phyloP scores from a whole-genome alignment of 2,329 filamentous ascomycete species.

The Fusarium chaquense region DNA sequence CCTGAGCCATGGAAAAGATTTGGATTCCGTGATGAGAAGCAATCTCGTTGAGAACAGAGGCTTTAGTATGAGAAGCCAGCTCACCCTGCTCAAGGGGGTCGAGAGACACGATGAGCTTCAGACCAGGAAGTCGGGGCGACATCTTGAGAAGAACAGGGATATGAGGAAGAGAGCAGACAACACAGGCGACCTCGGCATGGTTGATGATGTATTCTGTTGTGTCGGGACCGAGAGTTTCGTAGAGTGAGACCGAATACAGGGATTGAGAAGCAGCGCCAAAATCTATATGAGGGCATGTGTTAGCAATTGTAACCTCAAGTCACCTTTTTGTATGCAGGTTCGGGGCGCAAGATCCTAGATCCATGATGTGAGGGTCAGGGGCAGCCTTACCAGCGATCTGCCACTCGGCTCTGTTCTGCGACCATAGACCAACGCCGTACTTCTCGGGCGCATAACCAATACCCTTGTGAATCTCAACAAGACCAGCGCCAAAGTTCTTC shows the following conservation, averaged over 20 bases:
- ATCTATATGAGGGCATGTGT: slow-evolving; percentile 65
- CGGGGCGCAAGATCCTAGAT: slow-evolving; percentile 7
- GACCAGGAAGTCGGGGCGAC: slow-evolving; percentile 76
- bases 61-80: slow-evolving; percentile 80
- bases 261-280: slow-evolving; percentile 88
- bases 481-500: slow-evolving; percentile 85
- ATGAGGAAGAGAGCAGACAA: slow-evolving; percentile 84
- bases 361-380: slow-evolving; percentile 8
- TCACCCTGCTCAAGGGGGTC: slow-evolving; percentile 88
- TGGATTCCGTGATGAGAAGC: slow-evolving; percentile 79
- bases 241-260: slow-evolving; percentile 91
- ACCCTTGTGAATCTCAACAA: slow-evolving; percentile 83
- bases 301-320: slow-evolving; percentile 14
- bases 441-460: slow-evolving; percentile 72
- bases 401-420: slow-evolving; percentile 88
- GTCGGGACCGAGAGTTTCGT: slow-evolving; percentile 93
- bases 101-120: slow-evolving; percentile 90
- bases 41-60: slow-evolving; percentile 78
- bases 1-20: slow-evolving; percentile 82
- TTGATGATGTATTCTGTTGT: slow-evolving; percentile 96
- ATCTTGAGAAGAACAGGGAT: slow-evolving; percentile 85
- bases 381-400: slow-evolving; percentile 75
- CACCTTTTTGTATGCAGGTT: slow-evolving; percentile 10
- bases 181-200: slow-evolving; percentile 80
- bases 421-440: slow-evolving; percentile 86